These are phyloP conservation scores for Dendrobium nobile DNA, from an alignment of 106 monocot species.

Conservation along the genomic window DNA sequence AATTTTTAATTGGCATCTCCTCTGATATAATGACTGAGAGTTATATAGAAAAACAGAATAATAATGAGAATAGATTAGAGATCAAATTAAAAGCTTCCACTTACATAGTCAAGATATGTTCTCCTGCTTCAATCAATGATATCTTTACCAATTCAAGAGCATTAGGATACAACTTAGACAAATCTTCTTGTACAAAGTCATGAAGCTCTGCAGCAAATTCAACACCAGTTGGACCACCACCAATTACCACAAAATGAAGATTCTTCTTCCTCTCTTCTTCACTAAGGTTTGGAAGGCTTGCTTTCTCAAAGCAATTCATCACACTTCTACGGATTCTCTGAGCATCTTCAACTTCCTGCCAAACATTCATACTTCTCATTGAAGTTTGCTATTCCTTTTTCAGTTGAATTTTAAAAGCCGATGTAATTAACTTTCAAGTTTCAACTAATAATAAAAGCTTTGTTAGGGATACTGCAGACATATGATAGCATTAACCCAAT, in stretches of 20 bases:
- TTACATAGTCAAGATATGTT: conserved; percentile 84
- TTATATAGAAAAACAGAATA: not conserved
- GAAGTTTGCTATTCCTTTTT: not conserved
- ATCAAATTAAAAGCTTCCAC: not conserved
- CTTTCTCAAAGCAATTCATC: conserved; percentile 75
- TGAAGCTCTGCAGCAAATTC: conserved; percentile 89
- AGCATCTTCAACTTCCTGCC: conserved; percentile 90
- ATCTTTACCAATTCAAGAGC: conserved; percentile 59
- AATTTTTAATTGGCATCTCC: not conserved
- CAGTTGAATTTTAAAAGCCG: not conserved
- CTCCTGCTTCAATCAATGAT: conserved; percentile 77
- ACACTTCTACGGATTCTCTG: conserved; percentile 68
- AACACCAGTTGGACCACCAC: conserved; percentile 91
- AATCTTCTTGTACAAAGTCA: conserved; percentile 72
- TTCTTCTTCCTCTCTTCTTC: conserved; percentile 66
- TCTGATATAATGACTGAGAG: not conserved
- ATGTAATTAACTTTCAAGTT: not conserved
- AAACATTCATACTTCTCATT: not conserved
- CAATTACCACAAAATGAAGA: conserved; percentile 79
- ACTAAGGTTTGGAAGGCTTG: conserved; percentile 55
- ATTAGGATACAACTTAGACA: conserved; percentile 63
- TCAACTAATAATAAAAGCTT: not conserved
- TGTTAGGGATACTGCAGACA: not conserved
- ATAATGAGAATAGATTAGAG: not conserved
- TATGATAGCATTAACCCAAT: not conserved